Evolutionary conservation across 257 asterid genomes (phyloP), one percentile per base, ranked within the genome.

Genomic region (Eucommia ulmoides): DNA sequence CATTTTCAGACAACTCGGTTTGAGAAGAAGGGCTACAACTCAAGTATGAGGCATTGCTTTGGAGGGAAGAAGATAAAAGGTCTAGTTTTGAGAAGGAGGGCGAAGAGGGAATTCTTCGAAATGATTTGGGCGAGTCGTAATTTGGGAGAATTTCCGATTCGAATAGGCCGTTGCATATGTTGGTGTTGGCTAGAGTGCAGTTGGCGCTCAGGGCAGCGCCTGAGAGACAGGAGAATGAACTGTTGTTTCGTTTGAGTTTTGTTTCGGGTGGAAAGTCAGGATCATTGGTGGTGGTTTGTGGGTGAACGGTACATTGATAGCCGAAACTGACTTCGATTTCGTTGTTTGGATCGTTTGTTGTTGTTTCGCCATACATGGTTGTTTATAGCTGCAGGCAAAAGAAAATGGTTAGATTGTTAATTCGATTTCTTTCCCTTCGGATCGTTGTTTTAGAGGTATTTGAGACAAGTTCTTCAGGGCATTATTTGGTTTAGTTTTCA

Each of bases 141-240:
- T 83, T 73, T 0, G 98, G 94, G 23, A 89, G 75, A 52, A 89
- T 83, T 66, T 89, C 98, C 2, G 83, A 80, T 21, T 81, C 94
- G 24, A 85, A 70, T 62, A 89, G 63, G 14, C 98, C 98, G 22
- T 89, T 89, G 83, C 98, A 85, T 20, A 89, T 85, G 51, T 89
- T 89, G 19, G 98, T 85, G 75, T 89, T 89, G 1, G 94, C 98
- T 54, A 89, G 63, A 0, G 98, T 89, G 15, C 88, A 79, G 11
- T 89, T 85, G 54, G 93, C 96, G 61, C 96, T 85, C 58, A 89
- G 50, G 41, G 96, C 98, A 23, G 98, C 98, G 5, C 98, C 98
- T 0, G 88, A 78, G 62, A 89, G 82, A 63, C 96, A 85, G 22
- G 94, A 82, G 73, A 89, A 89, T 19, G 94, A 85, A 66, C 80